These are phyloP conservation scores for Cryphonectria radicalis DNA, from an alignment of 2,329 filamentous ascomycete species.

Conservation along the genomic window DNA sequence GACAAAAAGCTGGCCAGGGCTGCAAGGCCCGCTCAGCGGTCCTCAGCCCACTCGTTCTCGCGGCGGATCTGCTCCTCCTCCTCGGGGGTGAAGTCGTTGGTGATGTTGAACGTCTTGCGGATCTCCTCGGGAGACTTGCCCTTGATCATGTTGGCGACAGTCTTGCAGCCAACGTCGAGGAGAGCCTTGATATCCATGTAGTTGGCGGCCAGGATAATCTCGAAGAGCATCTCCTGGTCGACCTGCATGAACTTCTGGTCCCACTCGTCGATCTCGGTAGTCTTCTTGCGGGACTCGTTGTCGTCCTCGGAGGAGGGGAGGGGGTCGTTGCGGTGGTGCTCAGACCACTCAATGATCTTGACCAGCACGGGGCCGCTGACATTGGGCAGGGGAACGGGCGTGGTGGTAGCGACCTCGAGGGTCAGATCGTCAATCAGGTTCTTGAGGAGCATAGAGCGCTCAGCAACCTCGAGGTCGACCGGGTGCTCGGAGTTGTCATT, in stretches of 20 bases:
- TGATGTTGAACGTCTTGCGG: constrained; percentile 99
- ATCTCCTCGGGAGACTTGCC: constrained; percentile 99
- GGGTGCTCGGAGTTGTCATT: constrained; percentile 54
- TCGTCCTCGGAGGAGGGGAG: constrained; percentile 84
- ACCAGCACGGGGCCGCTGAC: constrained; percentile 89
- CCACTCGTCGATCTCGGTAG: constrained; percentile 99
- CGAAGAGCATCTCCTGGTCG: constrained; percentile 99
- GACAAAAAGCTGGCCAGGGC: neutral
- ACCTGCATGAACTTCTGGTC: constrained; percentile 99
- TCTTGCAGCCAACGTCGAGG: constrained; percentile 98
- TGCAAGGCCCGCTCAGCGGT: constrained; percentile 58
- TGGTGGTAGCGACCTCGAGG: constrained; percentile 57
- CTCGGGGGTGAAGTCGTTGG: constrained; percentile 98
- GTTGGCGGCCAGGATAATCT: constrained; percentile 98
- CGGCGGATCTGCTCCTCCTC: constrained; percentile 97
- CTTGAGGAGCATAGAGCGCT: constrained; percentile 95
- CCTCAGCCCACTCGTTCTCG: constrained; percentile 91
- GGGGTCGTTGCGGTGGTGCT: constrained; percentile 90
- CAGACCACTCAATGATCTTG: constrained; percentile 98
- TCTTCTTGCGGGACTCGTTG: constrained; percentile 94
- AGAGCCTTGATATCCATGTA: constrained; percentile 99
- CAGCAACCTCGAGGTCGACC: constrained; percentile 78
- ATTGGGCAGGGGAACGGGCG: constrained; percentile 88
- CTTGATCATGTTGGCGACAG: constrained; percentile 99
- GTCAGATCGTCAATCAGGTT: constrained; percentile 97